These are phyloP conservation scores for Cyclotella cryptica DNA, from an alignment of 108 stramenopile species.

Conservation along the genomic window DNA sequence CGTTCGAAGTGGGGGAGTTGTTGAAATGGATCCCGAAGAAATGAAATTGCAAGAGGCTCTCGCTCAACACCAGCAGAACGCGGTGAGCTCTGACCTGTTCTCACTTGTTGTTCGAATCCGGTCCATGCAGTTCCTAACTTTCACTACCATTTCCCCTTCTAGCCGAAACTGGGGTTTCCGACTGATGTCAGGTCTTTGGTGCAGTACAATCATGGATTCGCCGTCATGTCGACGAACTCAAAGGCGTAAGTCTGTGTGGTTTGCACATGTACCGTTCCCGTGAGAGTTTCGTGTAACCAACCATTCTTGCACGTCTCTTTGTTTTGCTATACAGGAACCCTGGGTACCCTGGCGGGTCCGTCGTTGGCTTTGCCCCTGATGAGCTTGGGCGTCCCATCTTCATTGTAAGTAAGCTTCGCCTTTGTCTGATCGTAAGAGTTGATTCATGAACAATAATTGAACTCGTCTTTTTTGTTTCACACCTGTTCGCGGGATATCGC, in stretches of 20 bases:
- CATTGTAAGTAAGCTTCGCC: conserved; percentile 56
- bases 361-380: conserved; percentile 96
- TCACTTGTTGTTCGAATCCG: neutral
- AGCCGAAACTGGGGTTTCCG: conserved; percentile 71
- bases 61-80: conserved; percentile 72
- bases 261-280: neutral
- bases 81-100: conserved; percentile 6
- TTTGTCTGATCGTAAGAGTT: neutral
- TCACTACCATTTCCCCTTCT: neutral
- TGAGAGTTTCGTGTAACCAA: no score
- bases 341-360: conserved; percentile 92
- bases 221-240: conserved; percentile 86
- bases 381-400: conserved; percentile 91
- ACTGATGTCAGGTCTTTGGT: conserved; percentile 80
- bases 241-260: conserved; percentile 61
- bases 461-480: no score
- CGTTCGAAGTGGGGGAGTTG: conserved; percentile 39
- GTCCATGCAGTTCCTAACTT: neutral
- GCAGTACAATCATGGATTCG: conserved; percentile 90
- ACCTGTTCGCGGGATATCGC: no score
- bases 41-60: conserved; percentile 55
- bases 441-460: neutral
- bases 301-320: conserved; percentile 15
- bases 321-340: conserved; percentile 48
- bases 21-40: conserved; percentile 66